phyloP scores from a whole-genome alignment of 1,139 yeast genomes.

The Yarrowia galli region DNA sequence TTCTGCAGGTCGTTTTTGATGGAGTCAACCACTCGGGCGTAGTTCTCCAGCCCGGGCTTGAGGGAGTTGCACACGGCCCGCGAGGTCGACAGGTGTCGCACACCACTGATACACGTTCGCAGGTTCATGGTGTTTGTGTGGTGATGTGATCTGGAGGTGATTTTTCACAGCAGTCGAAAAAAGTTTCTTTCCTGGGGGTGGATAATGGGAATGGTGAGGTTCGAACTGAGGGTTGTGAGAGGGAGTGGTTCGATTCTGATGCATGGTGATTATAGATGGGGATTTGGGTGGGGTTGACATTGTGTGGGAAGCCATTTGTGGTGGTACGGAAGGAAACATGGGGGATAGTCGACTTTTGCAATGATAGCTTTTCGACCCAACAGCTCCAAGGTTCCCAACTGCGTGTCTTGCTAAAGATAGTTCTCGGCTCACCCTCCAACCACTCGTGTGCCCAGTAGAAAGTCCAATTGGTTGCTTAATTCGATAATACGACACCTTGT shows the following conservation, averaged over 20 bases:
- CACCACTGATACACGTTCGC: conserved; percentile 33
- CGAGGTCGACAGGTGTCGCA: conserved; percentile 34
- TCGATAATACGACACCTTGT: conserved; percentile 12
- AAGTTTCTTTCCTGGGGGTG: not conserved
- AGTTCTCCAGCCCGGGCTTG: conserved; percentile 38
- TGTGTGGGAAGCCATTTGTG: no score
- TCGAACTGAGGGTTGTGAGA: not conserved
- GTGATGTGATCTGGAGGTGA: conserved; percentile 28
- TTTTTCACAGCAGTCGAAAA: conserved; percentile 26
- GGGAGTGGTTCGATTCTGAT: conserved; percentile 2
- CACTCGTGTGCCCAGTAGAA: not conserved
- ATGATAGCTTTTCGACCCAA: no score
- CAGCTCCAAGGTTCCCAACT: no score
- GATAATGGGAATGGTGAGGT: not conserved
- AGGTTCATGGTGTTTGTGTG: conserved; percentile 21
- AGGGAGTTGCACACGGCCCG: conserved; percentile 26
- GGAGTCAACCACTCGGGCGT: conserved; percentile 38
- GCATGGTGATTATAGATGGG: not conserved
- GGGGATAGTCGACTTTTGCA: no score
- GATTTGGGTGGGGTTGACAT: not conserved
- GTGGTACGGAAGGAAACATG: no score
- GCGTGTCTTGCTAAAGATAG: no score
- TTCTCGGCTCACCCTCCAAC: no score
- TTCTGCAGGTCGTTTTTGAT: conserved; percentile 16
- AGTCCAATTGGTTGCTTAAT: conserved; percentile 18